These are phyloP conservation scores for Sphenostylis stenocarpa DNA, from an alignment of 306 rosid genomes.

Conservation along the genomic window DNA sequence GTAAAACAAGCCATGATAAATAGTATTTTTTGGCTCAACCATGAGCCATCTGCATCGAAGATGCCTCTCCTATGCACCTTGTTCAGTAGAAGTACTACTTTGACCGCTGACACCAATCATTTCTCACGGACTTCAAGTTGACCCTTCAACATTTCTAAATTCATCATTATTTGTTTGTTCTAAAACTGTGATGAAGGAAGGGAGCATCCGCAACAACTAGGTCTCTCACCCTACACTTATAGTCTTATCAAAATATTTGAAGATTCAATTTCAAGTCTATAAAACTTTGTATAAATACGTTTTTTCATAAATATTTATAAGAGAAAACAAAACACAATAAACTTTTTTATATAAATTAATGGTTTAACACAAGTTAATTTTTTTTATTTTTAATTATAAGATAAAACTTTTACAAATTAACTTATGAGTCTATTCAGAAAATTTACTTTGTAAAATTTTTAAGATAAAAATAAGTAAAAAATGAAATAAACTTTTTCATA, in stretches of 20 bases:
- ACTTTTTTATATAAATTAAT: too few relatives aligned
- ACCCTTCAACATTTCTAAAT: slow-evolving; percentile 23
- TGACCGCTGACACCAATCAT: slow-evolving; percentile 25
- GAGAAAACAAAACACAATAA: too few relatives aligned
- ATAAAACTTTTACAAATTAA: too few relatives aligned
- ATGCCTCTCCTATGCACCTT: slow-evolving; percentile 3
- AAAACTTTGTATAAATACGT: too few relatives aligned
- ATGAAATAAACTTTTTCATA: too few relatives aligned
- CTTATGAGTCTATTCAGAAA: too few relatives aligned
- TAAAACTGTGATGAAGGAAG: neutral
- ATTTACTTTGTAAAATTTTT: too few relatives aligned
- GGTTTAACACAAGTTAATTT: too few relatives aligned
- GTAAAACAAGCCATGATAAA: neutral
- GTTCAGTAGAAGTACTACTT: slow-evolving; percentile 8
- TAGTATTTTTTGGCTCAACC: neutral
- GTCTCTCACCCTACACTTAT: neutral
- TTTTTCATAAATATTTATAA: too few relatives aligned
- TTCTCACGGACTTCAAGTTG: slow-evolving; percentile 17
- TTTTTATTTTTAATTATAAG: too few relatives aligned
- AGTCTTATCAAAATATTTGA: neutral
- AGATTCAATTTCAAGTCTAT: neutral
- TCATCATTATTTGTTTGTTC: neutral
- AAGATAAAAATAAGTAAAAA: too few relatives aligned
- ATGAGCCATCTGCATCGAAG: neutral
- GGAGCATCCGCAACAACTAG: neutral